Percentiles rank a stretch among this genome's conserved stretches.
Conservation (phyloP, 2,329 filamentous ascomycete genomes). For the Botryotinia calthae region DNA sequence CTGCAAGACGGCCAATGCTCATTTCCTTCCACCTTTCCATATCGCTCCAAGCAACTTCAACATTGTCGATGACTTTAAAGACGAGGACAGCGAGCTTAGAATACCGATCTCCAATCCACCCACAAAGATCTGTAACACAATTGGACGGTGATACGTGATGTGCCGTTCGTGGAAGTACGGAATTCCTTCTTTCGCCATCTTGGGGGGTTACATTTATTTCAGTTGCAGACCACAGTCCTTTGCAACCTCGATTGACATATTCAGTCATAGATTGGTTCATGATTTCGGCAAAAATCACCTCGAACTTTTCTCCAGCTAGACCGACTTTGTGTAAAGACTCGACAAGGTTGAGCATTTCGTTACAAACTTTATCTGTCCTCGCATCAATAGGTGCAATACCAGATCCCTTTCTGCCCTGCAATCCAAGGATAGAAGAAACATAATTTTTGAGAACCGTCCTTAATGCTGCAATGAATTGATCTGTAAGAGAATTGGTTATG, state of each 20-base stretch:
- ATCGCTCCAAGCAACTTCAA: slow-evolving; percentile 50
- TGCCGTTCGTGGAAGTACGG: slow-evolving; percentile 36
- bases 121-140: slow-evolving; percentile 57
- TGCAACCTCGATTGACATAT: slow-evolving; percentile 60
- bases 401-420: slow-evolving; percentile 19
- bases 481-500: slow-evolving; percentile 60
- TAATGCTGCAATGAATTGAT: slow-evolving; percentile 53
- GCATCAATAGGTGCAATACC: slow-evolving; percentile 3
- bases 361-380: slow-evolving; percentile 43
- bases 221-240: slow-evolving; percentile 55
- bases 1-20: slow-evolving; percentile 65
- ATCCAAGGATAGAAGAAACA: slow-evolving; percentile 49
- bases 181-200: slow-evolving; percentile 21
- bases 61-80: slow-evolving; percentile 43
- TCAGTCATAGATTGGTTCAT: slow-evolving; percentile 64
- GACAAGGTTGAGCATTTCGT: slow-evolving; percentile 55
- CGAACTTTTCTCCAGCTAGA: slow-evolving; percentile 65
- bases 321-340: slow-evolving; percentile 62
- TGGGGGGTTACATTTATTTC: slow-evolving; percentile 6
- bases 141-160: slow-evolving; percentile 46
- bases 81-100: slow-evolving; percentile 63
- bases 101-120: slow-evolving; percentile 69
- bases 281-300: slow-evolving; percentile 68
- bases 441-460: slow-evolving; percentile 53
- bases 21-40: slow-evolving; percentile 70